A percentile compares a stretch with the other conserved stretches of the same genome.
Evolutionary conservation across 176 grass and related monocot species (phyloP).

Genomic region (Panicum miliaceum): DNA sequence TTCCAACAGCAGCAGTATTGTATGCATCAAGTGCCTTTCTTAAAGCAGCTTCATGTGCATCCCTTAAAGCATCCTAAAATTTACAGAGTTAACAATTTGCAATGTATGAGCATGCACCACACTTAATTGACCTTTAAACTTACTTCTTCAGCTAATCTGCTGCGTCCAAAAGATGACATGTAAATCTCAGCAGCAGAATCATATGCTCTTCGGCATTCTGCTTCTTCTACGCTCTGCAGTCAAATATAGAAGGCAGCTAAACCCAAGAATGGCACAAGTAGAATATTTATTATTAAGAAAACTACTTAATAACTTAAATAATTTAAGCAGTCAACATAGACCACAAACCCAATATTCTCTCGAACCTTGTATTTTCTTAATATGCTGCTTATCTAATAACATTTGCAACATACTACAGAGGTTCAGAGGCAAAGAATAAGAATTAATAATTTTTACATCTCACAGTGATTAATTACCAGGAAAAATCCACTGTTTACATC

Average conservation of each 20-base stretch:
- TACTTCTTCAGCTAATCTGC: constrained; percentile 71
- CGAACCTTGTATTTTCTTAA: constrained; percentile 1
- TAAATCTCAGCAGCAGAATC: constrained; percentile 70
- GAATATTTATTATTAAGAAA: background rate
- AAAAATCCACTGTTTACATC: background rate
- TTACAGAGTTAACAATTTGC: constrained; percentile 17
- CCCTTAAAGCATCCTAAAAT: constrained; percentile 65
- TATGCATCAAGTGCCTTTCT: constrained; percentile 67
- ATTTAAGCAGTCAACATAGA: background rate
- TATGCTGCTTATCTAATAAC: background rate
- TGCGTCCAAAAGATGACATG: constrained; percentile 59
- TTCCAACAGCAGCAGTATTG: constrained; percentile 64
- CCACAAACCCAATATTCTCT: background rate
- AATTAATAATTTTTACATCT: background rate
- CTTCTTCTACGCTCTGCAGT: constrained; percentile 80
- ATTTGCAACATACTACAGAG: background rate
- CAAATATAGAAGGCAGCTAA: constrained; percentile 22
- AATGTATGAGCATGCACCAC: background rate
- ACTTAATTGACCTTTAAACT: constrained; percentile 30
- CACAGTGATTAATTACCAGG: background rate
- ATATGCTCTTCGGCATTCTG: constrained; percentile 70
- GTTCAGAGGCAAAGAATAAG: background rate
- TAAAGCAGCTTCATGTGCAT: constrained; percentile 70
- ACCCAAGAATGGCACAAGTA: constrained; percentile 33
- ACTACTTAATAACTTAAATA: constrained; percentile 10